Percentiles rank a stretch among this genome's conserved stretches.
phyloP scores from a whole-genome alignment of 2,329 filamentous ascomycete genomes.

The Aspergillus clavatus region DNA sequence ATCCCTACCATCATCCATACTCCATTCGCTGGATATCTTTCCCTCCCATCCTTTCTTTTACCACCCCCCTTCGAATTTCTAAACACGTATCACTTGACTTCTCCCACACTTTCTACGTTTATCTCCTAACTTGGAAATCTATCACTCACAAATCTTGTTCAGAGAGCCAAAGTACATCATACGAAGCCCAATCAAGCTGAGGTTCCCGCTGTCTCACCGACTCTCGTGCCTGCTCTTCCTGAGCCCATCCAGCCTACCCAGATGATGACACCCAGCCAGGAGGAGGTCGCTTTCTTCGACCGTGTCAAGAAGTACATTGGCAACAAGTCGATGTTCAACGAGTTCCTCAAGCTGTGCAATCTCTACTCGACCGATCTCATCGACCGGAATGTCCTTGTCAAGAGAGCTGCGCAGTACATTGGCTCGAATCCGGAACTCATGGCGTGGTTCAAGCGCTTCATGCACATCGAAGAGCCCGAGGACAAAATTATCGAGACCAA shows the following conservation, averaged over 20 bases:
- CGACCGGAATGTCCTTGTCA: constrained; percentile 73
- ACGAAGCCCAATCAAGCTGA: constrained; percentile 57
- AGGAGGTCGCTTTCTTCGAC: constrained; percentile 92
- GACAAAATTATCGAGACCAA: constrained; percentile 76
- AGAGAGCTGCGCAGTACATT: constrained; percentile 80
- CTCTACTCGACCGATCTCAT: constrained; percentile 91
- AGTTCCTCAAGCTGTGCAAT: constrained; percentile 96
- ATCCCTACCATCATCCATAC: background rate
- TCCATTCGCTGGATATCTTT: background rate
- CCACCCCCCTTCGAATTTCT: background rate
- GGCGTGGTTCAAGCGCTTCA: constrained; percentile 78
- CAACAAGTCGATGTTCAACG: constrained; percentile 87
- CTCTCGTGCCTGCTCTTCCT: constrained; percentile 79
- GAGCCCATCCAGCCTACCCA: constrained; percentile 77
- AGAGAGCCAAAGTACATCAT: constrained; percentile 72
- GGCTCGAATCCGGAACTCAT: constrained; percentile 85
- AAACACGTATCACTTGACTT: too few relatives aligned
- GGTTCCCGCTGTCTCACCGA: constrained; percentile 67
- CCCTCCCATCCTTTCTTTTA: background rate
- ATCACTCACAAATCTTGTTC: constrained; percentile 34
- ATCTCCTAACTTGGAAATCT: background rate
- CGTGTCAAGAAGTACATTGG: constrained; percentile 93
- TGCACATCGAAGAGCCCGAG: constrained; percentile 66
- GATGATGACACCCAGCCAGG: constrained; percentile 67
- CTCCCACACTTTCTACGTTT: background rate